phyloP scores from a whole-genome alignment of 805 yeast species.

The Candida maris region DNA sequence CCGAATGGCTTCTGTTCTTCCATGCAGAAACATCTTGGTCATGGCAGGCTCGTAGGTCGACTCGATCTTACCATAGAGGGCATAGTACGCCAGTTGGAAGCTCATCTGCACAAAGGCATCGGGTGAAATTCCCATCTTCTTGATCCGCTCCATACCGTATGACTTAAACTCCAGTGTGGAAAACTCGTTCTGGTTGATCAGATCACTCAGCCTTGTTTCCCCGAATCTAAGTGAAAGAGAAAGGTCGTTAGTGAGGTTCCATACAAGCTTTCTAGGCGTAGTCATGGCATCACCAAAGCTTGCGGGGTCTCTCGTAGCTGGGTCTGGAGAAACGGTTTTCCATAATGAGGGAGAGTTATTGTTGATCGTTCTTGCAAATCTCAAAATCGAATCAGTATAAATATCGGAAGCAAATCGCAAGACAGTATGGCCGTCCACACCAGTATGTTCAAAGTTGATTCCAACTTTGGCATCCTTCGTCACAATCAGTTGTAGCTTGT shows the following conservation, averaged over 20 bases:
- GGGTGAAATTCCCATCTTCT: constrained; percentile 83
- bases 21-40: constrained; percentile 86
- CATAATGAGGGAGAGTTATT: constrained; percentile 71
- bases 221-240: constrained; percentile 82
- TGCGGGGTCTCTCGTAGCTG: constrained; percentile 38
- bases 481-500: constrained; percentile 81
- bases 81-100: constrained; percentile 88
- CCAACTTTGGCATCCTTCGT: constrained; percentile 92
- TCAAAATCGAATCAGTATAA: constrained; percentile 83
- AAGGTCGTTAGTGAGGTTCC: constrained; percentile 78
- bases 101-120: constrained; percentile 95
- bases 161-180: constrained; percentile 68
- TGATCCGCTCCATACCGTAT: constrained; percentile 75
- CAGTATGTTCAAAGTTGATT: constrained; percentile 89
- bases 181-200: constrained; percentile 87
- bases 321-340: constrained; percentile 50
- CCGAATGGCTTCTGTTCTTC: constrained; percentile 89
- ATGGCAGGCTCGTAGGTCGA: constrained; percentile 95
- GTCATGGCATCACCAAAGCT: constrained; percentile 50
- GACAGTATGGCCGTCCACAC: constrained; percentile 95
- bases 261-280: constrained; percentile 82
- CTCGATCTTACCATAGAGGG: constrained; percentile 87
- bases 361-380: constrained; percentile 82
- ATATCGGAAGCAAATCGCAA: constrained; percentile 83
- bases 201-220: constrained; percentile 82